Conservation (phyloP, 306 rosid species). For the Casuarina glauca region DNA sequence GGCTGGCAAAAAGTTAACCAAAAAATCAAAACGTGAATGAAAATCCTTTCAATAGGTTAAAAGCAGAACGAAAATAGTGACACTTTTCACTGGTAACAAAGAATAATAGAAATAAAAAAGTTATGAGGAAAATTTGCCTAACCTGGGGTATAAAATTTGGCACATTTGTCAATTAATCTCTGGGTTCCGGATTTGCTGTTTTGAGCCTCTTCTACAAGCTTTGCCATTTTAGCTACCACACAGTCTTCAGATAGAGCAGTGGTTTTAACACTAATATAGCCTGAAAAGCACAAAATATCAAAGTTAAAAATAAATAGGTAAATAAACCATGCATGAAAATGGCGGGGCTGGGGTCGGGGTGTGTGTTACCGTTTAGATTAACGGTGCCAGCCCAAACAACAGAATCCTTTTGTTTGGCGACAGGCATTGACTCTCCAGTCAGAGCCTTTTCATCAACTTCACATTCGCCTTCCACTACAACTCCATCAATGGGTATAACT, state of each 20-base stretch:
- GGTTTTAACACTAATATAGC: slow-evolving; percentile 85
- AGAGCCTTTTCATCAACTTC: slow-evolving; percentile 91
- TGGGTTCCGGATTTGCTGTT: slow-evolving; percentile 79
- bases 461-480: slow-evolving; percentile 70
- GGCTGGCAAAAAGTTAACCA: slow-evolving; percentile 43
- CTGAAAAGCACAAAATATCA: slow-evolving; percentile 37
- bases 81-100: neutral
- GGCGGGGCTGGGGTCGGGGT: no score
- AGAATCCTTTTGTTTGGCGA: slow-evolving; percentile 71
- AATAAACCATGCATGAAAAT: no score
- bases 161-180: slow-evolving; percentile 76
- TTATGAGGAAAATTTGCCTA: slow-evolving; percentile 10
- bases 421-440: slow-evolving; percentile 93
- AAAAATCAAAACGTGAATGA: slow-evolving; percentile 11
- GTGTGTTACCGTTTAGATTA: slow-evolving; percentile 69
- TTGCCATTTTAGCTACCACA: slow-evolving; percentile 93
- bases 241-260: slow-evolving; percentile 85
- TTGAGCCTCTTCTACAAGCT: slow-evolving; percentile 95
- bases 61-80: neutral
- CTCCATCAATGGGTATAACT: slow-evolving; percentile 85
- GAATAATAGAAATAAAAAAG: no score
- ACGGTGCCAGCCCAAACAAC: slow-evolving; percentile 92
- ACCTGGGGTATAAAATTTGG: slow-evolving; percentile 94
- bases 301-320: neutral
- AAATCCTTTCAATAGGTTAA: neutral